Percentiles rank a stretch among this genome's conserved stretches.
phyloP scores from a whole-genome alignment of 352 stramenopile species.

The Pythium volutum region DNA sequence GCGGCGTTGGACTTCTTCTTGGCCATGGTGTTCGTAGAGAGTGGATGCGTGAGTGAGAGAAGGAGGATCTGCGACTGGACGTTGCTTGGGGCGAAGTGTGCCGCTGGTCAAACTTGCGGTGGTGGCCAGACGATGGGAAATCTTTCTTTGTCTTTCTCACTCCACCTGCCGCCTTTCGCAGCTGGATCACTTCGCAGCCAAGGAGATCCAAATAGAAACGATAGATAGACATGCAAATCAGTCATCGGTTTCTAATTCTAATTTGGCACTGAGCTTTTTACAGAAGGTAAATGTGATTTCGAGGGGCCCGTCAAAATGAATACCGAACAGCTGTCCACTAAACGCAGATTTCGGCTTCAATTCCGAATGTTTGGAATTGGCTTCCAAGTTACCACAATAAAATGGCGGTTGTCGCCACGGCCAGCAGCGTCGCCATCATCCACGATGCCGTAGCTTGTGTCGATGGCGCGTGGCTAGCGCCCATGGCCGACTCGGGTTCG shows the following conservation, averaged over 20 bases:
- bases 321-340: not conserved
- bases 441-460: not conserved
- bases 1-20: conserved; percentile 17
- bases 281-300: not conserved
- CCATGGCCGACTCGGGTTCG: not conserved
- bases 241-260: not conserved
- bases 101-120: not conserved
- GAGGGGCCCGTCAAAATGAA: not conserved
- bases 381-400: not conserved
- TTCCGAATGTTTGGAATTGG: too few relatives aligned
- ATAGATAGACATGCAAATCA: not conserved
- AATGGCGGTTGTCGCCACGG: not conserved
- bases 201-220: conserved; percentile 17
- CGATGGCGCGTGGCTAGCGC: not conserved
- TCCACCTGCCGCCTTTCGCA: too few relatives aligned
- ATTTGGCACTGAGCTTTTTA: not conserved
- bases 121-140: conserved; percentile 2
- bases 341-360: not conserved
- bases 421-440: not conserved
- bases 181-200: not conserved
- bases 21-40: conserved; percentile 20
- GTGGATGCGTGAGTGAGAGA: not conserved
- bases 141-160: conserved; percentile 1
- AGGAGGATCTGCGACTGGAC: conserved; percentile 4
- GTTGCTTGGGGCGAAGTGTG: not conserved